These are phyloP conservation scores for Aspergillus intermedius DNA, from an alignment of 2,329 filamentous ascomycete species.

Conservation along the genomic window DNA sequence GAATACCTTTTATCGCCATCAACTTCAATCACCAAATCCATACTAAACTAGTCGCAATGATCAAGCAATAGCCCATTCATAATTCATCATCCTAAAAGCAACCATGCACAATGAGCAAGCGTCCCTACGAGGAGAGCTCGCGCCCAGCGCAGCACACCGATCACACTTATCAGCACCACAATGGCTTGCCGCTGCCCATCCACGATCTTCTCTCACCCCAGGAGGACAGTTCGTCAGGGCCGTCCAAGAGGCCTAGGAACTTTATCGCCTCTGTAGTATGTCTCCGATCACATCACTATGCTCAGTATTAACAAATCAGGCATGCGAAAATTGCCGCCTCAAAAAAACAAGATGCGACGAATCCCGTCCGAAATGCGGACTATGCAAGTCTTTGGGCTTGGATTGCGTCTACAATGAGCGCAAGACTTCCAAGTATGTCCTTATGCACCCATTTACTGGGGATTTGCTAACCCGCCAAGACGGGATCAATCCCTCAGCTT, in stretches of 20 bases:
- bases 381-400: conserved; percentile 44
- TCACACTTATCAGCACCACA: conserved; percentile 11
- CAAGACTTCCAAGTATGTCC: conserved; percentile 45
- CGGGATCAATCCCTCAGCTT: conserved; percentile 50
- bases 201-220: conserved; percentile 30
- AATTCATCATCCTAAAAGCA: background rate
- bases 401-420: conserved; percentile 50
- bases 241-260: conserved; percentile 30
- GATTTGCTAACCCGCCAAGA: conserved; percentile 21
- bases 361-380: conserved; percentile 46
- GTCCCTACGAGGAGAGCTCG: conserved; percentile 25
- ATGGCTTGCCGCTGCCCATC: conserved; percentile 22
- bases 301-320: conserved; percentile 25
- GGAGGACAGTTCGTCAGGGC: conserved; percentile 22
- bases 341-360: conserved; percentile 53
- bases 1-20: background rate
- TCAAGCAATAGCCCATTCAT: background rate
- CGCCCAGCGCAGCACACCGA: conserved; percentile 18
- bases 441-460: no score
- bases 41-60: background rate
- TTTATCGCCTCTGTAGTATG: conserved; percentile 36
- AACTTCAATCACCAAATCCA: background rate
- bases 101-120: conserved; percentile 35
- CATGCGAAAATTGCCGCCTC: conserved; percentile 48
- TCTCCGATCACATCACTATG: background rate